Conservation (phyloP, 768 basidiomycete genomes). For the Pisolithus orientalis region DNA sequence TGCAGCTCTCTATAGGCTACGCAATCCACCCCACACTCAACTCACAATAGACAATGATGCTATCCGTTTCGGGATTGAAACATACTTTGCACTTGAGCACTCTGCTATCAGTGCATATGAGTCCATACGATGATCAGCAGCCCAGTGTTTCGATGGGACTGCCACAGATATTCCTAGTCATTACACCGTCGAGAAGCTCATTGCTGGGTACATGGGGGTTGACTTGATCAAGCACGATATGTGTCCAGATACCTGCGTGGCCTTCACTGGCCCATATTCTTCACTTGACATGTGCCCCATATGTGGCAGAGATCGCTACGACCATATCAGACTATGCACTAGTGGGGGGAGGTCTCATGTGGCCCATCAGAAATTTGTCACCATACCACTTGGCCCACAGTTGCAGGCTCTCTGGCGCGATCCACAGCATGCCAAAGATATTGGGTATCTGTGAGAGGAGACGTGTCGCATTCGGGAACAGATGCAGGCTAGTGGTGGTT, state of each 20-base stretch:
- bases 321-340: not conserved
- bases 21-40: conserved; percentile 16
- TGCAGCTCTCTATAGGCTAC: conserved; percentile 15
- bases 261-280: not conserved
- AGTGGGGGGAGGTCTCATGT: conserved; percentile 1
- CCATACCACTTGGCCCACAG: conserved; percentile 3
- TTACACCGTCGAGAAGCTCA: not conserved
- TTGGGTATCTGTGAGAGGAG: too few species aligned
- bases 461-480: too few species aligned
- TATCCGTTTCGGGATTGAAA: not conserved
- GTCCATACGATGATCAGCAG: not conserved
- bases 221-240: not conserved
- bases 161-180: conserved; percentile 8
- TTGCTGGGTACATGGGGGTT: too few species aligned
- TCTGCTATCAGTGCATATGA: not conserved
- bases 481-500: not conserved
- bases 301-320: conserved; percentile 24
- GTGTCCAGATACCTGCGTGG: conserved; percentile 8
- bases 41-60: conserved; percentile 15
- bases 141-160: not conserved
- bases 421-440: too few species aligned
- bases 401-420: too few species aligned
- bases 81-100: too few species aligned
- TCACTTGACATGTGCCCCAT: not conserved
- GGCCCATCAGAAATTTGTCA: conserved; percentile 4